A percentile compares a stretch with the other conserved stretches of the same genome.
Conservation (phyloP, 352 stramenopile species). For the Phytopythium montanum region DNA sequence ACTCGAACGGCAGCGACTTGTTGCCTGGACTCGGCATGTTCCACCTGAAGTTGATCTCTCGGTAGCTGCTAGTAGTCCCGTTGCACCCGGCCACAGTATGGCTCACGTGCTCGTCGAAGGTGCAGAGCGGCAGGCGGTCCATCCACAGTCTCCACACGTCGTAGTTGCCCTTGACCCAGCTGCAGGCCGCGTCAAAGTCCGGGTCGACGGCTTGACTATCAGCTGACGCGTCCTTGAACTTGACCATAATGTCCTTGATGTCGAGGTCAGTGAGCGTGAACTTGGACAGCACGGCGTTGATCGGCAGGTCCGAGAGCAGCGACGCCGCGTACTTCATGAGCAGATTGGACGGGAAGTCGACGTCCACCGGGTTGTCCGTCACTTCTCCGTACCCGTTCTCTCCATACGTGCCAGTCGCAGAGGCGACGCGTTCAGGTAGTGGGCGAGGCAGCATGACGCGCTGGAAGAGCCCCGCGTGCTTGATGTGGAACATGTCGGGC, state of each 20-base stretch:
- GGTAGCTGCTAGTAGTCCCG: conserved; percentile 6
- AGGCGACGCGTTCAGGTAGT: conserved; percentile 22
- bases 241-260: conserved; percentile 32
- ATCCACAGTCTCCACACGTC: conserved; percentile 42
- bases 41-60: conserved; percentile 37
- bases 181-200: conserved; percentile 36
- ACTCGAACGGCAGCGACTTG: conserved; percentile 28
- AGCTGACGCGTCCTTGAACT: conserved; percentile 13
- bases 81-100: conserved; percentile 26
- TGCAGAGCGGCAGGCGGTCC: conserved; percentile 30
- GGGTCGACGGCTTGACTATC: conserved; percentile 18
- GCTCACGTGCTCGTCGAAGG: conserved; percentile 23
- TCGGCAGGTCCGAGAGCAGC: conserved; percentile 8
- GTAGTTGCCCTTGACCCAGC: conserved; percentile 53
- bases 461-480: conserved; percentile 31
- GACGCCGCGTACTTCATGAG: conserved; percentile 21
- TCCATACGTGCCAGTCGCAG: conserved; percentile 32
- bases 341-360: conserved; percentile 33
- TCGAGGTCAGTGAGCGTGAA: conserved; percentile 27
- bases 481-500: conserved; percentile 43
- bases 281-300: conserved; percentile 26
- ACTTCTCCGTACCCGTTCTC: conserved; percentile 42
- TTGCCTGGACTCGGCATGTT: conserved; percentile 32
- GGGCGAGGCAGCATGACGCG: conserved; percentile 38
- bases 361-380: conserved; percentile 39